These are phyloP conservation scores for Arabidopsis hybrid DNA, from an alignment of 441 rosid genomes.

Conservation along the genomic window DNA sequence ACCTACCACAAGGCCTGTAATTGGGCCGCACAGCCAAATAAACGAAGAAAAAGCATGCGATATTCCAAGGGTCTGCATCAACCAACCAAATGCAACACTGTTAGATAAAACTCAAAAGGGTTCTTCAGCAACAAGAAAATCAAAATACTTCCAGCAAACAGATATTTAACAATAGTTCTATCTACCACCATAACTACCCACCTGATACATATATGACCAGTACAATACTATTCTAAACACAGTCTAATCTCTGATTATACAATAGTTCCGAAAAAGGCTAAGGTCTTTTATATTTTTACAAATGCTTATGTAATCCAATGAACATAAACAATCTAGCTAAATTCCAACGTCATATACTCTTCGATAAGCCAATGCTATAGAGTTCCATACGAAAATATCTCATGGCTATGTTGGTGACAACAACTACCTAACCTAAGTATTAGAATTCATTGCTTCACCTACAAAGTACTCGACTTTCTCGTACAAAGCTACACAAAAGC, in stretches of 20 bases:
- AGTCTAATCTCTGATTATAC: background rate
- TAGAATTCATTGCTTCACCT: conserved; percentile 14
- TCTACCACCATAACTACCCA: conserved; percentile 1
- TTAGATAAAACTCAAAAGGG: conserved; percentile 29
- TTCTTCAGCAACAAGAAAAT: background rate
- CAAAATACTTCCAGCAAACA: background rate
- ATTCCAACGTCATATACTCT: background rate
- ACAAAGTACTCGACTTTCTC: conserved; percentile 1
- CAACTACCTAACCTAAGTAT: conserved; percentile 2
- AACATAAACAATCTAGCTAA: background rate
- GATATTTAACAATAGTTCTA: background rate
- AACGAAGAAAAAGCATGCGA: conserved; percentile 94
- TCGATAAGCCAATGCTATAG: background rate
- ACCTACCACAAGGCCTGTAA: conserved; percentile 97
- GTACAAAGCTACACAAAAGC: conserved; percentile 14
- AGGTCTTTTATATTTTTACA: background rate
- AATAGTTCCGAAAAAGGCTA: background rate
- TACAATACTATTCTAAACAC: background rate
- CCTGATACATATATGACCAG: conserved; percentile 16
- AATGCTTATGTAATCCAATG: background rate
- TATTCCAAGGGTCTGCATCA: conserved; percentile 93
- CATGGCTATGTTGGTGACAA: background rate
- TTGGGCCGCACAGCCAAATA: conserved; percentile 98
- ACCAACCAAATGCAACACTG: conserved; percentile 40
- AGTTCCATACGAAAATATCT: conserved; percentile 5